These are phyloP conservation scores for Opeltia flavorubescens DNA, from an alignment of 495 filamentous ascomycete genomes.

Conservation along the genomic window DNA sequence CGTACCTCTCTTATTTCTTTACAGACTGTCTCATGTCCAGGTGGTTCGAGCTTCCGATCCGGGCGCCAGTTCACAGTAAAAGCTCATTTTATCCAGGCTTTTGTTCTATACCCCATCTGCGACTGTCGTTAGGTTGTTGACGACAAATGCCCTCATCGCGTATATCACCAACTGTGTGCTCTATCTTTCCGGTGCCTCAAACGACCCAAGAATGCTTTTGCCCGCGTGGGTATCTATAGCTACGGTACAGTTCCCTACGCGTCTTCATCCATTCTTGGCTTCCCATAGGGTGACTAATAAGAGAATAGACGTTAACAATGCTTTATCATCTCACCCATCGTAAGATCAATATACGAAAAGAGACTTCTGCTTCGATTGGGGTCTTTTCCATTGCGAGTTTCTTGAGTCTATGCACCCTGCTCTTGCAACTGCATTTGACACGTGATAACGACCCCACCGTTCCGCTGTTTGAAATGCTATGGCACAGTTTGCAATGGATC, in stretches of 20 bases:
- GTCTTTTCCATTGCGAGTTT: slow-evolving; percentile 66
- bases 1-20: slow-evolving; percentile 79
- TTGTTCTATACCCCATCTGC: slow-evolving; percentile 76
- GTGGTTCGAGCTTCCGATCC: too few species aligned
- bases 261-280: neutral
- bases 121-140: slow-evolving; percentile 69
- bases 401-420: slow-evolving; percentile 55
- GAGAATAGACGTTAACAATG: slow-evolving; percentile 53
- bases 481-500: slow-evolving; percentile 22
- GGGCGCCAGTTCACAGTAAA: too few species aligned
- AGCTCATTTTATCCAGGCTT: slow-evolving; percentile 51
- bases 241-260: slow-evolving; percentile 36
- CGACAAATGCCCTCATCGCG: slow-evolving; percentile 64
- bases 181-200: slow-evolving; percentile 57
- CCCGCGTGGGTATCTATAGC: slow-evolving; percentile 80
- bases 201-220: slow-evolving; percentile 64
- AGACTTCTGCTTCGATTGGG: slow-evolving; percentile 62
- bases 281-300: slow-evolving; percentile 1
- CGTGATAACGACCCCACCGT: slow-evolving; percentile 49
- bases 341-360: slow-evolving; percentile 66
- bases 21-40: slow-evolving; percentile 87
- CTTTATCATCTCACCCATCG: slow-evolving; percentile 72
- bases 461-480: slow-evolving; percentile 42
- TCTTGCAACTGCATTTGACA: slow-evolving; percentile 54
- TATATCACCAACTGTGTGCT: slow-evolving; percentile 72